A percentile compares a stretch with the other conserved stretches of the same genome.
These are phyloP conservation scores for Xylaria arbuscula DNA, from an alignment of 2,329 filamentous ascomycete species.

Conservation along the genomic window DNA sequence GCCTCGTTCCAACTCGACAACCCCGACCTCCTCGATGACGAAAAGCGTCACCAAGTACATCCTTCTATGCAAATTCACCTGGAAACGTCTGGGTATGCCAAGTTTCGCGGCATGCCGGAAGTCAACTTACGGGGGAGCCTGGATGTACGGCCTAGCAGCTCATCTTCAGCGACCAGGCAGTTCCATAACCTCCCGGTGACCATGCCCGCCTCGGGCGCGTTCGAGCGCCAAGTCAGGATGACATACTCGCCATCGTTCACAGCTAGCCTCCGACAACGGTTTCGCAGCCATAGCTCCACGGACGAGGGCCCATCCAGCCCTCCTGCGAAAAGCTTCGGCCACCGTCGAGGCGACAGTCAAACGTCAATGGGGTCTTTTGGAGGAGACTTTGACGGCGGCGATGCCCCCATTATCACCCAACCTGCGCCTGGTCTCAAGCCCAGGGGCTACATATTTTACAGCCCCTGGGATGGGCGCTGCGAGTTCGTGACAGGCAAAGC, in stretches of 20 bases:
- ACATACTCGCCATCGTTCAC: constrained; percentile 63
- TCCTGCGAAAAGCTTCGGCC: constrained; percentile 41
- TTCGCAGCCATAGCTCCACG: constrained; percentile 53
- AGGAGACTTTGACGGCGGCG: constrained; percentile 46
- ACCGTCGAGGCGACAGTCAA: constrained; percentile 49
- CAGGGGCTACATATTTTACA: constrained; percentile 80
- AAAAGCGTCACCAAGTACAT: constrained; percentile 46
- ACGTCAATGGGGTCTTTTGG: constrained; percentile 52
- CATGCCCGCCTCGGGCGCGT: constrained; percentile 50
- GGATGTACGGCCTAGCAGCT: constrained; percentile 46
- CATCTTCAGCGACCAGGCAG: constrained; percentile 38
- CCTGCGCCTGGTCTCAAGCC: constrained; percentile 63
- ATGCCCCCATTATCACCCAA: constrained; percentile 53
- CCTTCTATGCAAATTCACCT: constrained; percentile 64
- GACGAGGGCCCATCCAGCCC: constrained; percentile 47
- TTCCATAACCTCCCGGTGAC: constrained; percentile 26
- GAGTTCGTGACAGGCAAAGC: constrained; percentile 83
- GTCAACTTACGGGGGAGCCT: constrained; percentile 42
- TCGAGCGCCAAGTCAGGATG: constrained; percentile 69
- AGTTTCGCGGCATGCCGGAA: constrained; percentile 64
- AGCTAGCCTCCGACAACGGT: constrained; percentile 59
- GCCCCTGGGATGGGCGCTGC: constrained; percentile 88
- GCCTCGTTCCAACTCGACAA: constrained; percentile 63
- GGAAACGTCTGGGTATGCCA: constrained; percentile 67
- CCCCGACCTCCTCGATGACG: constrained; percentile 48